Evolutionary conservation across 371 early-diverging fungal species (phyloP), one percentile per base, ranked within the genome.

Genomic region (Mucor lusitanicus): DNA sequence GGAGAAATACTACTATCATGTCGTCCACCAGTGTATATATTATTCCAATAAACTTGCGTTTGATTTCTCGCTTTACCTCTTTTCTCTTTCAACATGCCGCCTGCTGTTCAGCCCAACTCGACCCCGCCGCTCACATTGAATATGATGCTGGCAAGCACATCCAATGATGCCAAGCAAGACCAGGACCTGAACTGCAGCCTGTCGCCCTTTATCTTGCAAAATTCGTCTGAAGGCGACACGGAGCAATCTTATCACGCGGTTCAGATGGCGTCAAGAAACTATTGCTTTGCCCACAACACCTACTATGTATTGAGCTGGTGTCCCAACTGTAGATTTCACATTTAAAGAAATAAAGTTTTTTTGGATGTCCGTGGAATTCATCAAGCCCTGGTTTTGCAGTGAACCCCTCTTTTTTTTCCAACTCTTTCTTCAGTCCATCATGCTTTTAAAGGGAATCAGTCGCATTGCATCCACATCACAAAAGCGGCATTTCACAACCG

Each of bases 261-360:
- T 7, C 67, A 67, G 46, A 67, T 67, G 56, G 67, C 62, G 6
- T 62, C 67, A 7, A 67, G 55, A 56, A 67, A 67, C 19, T 67
- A 67, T 15, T 67, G 67, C 37, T 61, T 67, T 61, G 61, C 67
- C 13, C 67, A 67, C 32, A 61, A 67, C 6, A 67, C 62, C 3
- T 67, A 67, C n/a, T 61, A 62, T 25, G 46, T 67, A 12, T 55
- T 56, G n/a, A 67, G 67, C 25, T 67, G 67, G 67, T 67, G 67
- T 46, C 67, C 61, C 23, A 67, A 32, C 23, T 67, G 67, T 67
- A 54, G 32, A 67, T 67, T 67, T 44, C 42, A 67, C 6, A 67
- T 67, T 32, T 67, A 6, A 30, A 3, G 39, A 66, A 60, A 60
- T 42, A 44, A 44, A 44, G 19, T 42, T 44, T 42, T 44, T 44